Percentiles rank a stretch among this genome's conserved stretches.
Evolutionary conservation across 768 basidiomycete species (phyloP).

Genomic region (Lepiota venenata): DNA sequence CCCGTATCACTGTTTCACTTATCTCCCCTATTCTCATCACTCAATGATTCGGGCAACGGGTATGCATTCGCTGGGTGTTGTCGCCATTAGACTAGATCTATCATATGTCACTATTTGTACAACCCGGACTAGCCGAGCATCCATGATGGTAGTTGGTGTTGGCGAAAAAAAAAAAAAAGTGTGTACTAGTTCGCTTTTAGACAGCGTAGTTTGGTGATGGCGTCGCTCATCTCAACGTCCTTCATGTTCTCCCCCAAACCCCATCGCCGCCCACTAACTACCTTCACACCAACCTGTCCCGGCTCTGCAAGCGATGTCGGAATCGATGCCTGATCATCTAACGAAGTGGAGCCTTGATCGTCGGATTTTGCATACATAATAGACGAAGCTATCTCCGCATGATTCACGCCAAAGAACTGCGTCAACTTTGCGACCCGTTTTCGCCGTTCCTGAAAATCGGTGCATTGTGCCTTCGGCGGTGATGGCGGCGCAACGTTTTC

Average conservation of each 20-base stretch:
- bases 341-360: background rate
- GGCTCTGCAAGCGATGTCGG: conserved; percentile 1
- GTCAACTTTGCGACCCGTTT: conserved; percentile 51
- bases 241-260: conserved; percentile 27
- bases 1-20: background rate
- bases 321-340: background rate
- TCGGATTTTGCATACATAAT: conserved; percentile 7
- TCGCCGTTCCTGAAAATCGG: conserved; percentile 19
- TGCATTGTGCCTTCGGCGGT: background rate
- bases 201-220: conserved; percentile 40
- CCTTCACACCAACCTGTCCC: conserved; percentile 35
- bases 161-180: too few relatives aligned
- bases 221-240: conserved; percentile 37
- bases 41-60: conserved; percentile 13
- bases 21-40: background rate
- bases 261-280: conserved; percentile 39
- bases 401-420: conserved; percentile 54
- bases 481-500: background rate
- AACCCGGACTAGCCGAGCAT: conserved; percentile 6
- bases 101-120: conserved; percentile 6
- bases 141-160: too few relatives aligned
- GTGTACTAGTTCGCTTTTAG: conserved; percentile 26
- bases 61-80: background rate
- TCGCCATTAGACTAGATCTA: conserved; percentile 5
- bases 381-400: conserved; percentile 37